Evolutionary conservation across 2,329 filamentous ascomycete genomes (phyloP).

Genomic region (Cytospora leucostoma): DNA sequence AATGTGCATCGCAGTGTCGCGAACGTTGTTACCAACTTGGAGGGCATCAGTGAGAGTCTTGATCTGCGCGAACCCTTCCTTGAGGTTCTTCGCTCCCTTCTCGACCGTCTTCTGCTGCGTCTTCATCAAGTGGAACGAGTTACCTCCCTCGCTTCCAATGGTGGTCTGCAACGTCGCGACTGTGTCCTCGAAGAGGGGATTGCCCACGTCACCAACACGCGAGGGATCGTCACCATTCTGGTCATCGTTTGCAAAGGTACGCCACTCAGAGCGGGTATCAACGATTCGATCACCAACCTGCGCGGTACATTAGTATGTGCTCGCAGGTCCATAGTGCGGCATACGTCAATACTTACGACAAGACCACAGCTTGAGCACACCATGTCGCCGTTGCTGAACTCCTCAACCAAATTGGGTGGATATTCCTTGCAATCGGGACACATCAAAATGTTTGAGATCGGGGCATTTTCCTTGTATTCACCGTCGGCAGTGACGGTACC

Average conservation of each 20-base stretch:
- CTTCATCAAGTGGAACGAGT: conserved; percentile 74
- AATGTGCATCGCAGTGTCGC: conserved; percentile 89
- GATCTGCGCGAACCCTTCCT: conserved; percentile 82
- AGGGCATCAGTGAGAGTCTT: conserved; percentile 83
- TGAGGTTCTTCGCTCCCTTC: conserved; percentile 48
- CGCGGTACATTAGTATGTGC: background rate
- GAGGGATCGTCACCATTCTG: conserved; percentile 95
- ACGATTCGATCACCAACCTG: conserved; percentile 80
- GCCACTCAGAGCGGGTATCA: conserved; percentile 96
- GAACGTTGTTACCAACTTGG: conserved; percentile 76
- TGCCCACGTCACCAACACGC: conserved; percentile 93
- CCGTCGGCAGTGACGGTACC: conserved; percentile 34
- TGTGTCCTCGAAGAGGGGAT: conserved; percentile 84
- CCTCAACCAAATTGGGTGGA: conserved; percentile 91
- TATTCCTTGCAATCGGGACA: conserved; percentile 90
- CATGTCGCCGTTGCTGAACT: conserved; percentile 88
- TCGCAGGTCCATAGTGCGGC: too few species aligned
- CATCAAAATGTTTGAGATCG: conserved; percentile 76
- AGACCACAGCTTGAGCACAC: conserved; percentile 91
- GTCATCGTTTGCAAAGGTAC: conserved; percentile 98
- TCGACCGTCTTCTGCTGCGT: conserved; percentile 65
- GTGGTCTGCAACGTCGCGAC: conserved; percentile 70
- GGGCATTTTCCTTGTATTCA: conserved; percentile 69
- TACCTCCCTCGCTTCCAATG: conserved; percentile 78
- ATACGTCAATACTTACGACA: conserved; percentile 49